phyloP scores from a whole-genome alignment of 805 yeast species.

The Naumovozyma castellii region DNA sequence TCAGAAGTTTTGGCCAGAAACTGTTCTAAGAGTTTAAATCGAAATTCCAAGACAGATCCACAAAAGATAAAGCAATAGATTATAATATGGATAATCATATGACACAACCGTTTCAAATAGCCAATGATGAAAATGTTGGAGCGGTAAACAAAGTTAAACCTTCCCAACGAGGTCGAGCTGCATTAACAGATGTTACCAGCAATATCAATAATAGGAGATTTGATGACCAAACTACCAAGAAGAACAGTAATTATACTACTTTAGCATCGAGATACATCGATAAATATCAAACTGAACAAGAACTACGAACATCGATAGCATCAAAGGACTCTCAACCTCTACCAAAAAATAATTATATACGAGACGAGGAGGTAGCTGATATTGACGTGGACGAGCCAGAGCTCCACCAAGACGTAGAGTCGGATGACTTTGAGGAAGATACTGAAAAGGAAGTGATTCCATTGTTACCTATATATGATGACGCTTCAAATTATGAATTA shows the following conservation, averaged over 20 bases:
- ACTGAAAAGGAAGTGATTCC: slow-evolving; percentile 24
- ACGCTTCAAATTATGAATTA: slow-evolving; percentile 40
- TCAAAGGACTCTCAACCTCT: no score
- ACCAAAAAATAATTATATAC: background rate
- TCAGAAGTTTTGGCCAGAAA: no score
- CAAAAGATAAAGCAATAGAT: background rate
- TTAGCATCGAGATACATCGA: background rate
- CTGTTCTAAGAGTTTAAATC: background rate
- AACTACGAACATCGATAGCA: no score
- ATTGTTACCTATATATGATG: slow-evolving; percentile 48
- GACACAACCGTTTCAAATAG: background rate
- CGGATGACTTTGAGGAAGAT: background rate
- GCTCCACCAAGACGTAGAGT: background rate
- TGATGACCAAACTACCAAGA: background rate
- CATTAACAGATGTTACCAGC: background rate
- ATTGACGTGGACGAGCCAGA: no score
- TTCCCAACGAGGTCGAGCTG: background rate
- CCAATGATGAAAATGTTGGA: background rate
- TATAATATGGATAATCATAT: background rate
- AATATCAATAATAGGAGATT: background rate
- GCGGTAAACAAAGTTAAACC: background rate
- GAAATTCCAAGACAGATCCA: background rate
- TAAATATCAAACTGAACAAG: no score
- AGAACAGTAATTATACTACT: background rate
- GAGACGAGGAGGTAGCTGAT: background rate